phyloP scores from a whole-genome alignment of 1,284 basidiomycete genomes.

The Sanghuangporus sanghuang region DNA sequence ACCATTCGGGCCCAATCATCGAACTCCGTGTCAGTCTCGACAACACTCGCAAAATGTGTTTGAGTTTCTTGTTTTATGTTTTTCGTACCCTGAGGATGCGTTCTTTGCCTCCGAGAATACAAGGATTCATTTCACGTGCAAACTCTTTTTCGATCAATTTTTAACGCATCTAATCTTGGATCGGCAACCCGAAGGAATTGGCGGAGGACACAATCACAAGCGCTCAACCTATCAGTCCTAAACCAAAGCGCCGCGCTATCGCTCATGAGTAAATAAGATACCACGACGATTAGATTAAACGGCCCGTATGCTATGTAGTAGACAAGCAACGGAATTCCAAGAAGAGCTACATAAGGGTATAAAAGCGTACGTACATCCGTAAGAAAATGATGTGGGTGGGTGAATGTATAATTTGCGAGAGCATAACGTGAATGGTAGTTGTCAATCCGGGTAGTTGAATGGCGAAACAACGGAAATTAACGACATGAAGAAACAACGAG shows the following conservation, averaged over 20 bases:
- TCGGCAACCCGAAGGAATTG: neutral
- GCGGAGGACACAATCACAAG: neutral
- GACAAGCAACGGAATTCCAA: neutral
- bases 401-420: neutral
- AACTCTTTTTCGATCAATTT: neutral
- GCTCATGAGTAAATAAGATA: neutral
- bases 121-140: neutral
- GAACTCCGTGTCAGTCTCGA: neutral
- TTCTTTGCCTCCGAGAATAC: neutral
- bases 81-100: neutral
- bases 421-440: neutral
- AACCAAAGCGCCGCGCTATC: too few relatives aligned
- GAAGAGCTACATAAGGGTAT: slow-evolving; percentile 15
- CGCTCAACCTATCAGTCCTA: neutral
- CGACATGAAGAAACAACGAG: slow-evolving; percentile 13
- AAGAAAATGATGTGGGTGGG: neutral
- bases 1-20: neutral
- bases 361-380: slow-evolving; percentile 8
- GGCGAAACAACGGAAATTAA: neutral
- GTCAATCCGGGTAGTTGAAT: neutral
- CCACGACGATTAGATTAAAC: slow-evolving; percentile 4
- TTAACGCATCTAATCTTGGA: neutral
- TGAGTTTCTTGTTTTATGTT: neutral
- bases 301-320: neutral
- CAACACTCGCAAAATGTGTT: neutral